Percentiles rank a stretch among this genome's conserved stretches.
Conservation (phyloP, 108 stramenopile genomes). For the Conticribra guillardii region DNA sequence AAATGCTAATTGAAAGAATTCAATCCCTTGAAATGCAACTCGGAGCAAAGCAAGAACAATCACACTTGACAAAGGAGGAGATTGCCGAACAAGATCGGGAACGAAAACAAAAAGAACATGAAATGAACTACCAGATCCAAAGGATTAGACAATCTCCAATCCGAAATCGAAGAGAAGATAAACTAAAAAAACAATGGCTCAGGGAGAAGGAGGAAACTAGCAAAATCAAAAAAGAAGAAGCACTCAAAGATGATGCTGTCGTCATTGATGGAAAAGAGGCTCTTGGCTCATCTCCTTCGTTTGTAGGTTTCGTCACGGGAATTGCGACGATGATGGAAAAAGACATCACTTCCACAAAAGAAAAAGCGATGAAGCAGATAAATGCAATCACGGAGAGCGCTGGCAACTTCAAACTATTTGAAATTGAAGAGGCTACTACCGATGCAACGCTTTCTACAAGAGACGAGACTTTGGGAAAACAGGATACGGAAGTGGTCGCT, state of each 20-base stretch:
- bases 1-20: constrained; percentile 31
- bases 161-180: constrained; percentile 35
- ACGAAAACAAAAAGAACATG: constrained; percentile 13
- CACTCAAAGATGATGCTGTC: neutral
- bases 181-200: constrained; percentile 19
- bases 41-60: neutral
- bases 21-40: constrained; percentile 38
- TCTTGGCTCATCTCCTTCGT: too few species aligned
- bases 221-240: neutral
- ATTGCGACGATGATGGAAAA: neutral
- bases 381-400: neutral
- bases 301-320: neutral
- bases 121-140: constrained; percentile 11
- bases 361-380: neutral
- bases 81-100: neutral
- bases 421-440: neutral
- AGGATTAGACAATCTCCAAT: constrained; percentile 31
- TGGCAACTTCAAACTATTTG: neutral
- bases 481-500: neutral
- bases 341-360: neutral
- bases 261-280: neutral
- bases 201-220: constrained; percentile 18
- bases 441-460: neutral
- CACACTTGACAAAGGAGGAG: neutral
- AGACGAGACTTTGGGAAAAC: neutral